Evolutionary conservation across 106 monocot genomes (phyloP), one percentile per base, ranked within the genome.

Genomic region (Narthecium ossifragum): DNA sequence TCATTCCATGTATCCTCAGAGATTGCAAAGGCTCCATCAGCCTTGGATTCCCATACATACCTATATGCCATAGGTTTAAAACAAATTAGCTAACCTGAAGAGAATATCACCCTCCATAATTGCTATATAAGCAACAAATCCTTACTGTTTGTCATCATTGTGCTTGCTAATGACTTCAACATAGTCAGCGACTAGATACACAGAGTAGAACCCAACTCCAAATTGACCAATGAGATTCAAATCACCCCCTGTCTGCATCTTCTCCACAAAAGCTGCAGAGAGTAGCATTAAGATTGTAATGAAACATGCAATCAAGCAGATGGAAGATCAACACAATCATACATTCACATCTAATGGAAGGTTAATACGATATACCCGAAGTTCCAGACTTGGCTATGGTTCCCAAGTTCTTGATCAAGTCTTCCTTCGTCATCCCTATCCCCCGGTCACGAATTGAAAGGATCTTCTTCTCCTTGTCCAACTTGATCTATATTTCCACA

Each of bases 371-470:
- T 20, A 57, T 79, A 98, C 96, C 86, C 55, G 96, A 98, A 59
- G 96, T 98, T 55, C 96, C 96, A 24, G 96, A 98, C 46, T 91
- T 98, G 4, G 96, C 96, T 11, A 98, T 98, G 51, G 96, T 98
- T 51, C 96, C 96, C 60, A 98, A 80, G 56, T 98, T 91, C 66
- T 98, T 98, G 59, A 98, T 82, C 36, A 98, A 59, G 23, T 98
- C 96, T 47, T 98, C 96, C 69, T 98, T 98, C 11, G 96, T 98
- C 96, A 98, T 98, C 29, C 96, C 96, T 58, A 98, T 87, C 79
- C 96, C 96, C 31, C 96, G 62, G 57, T 98, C 96, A 21, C 91
- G 72, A 50, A 98, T 91, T 2, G 87, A 81, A 31, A 98, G 69
- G 25, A 84, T 64, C 76, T 80, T 91, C 8, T 91, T 91, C 71